Base-by-base conservation (phyloP, 1,284 basidiomycete species). In the Rugosomyces carneus region DNA sequence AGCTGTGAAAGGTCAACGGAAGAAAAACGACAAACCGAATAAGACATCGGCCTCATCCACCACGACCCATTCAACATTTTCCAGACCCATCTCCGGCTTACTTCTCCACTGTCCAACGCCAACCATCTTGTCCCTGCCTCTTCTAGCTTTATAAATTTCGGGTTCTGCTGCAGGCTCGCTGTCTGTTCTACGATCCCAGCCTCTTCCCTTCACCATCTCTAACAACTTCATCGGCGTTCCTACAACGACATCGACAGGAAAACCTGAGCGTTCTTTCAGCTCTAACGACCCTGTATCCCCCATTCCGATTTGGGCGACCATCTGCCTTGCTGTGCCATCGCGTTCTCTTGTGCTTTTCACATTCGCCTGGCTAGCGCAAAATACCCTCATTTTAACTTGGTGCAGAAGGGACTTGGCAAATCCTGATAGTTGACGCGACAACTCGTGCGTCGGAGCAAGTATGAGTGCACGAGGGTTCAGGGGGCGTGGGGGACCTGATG, bases 31-130 rank as follows among this genome's bases (percentile, higher is more conserved):
- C 76, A 48, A 52, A 86, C 89, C 89, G 45, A 93, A 84, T n/a
- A 93, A 69, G 24, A 93, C 80, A 59, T 95, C 91, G 0, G 92
- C 89, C 60, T 95, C 91, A 53, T 94, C 91, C 2, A 93, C 70
- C 1, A 93, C 73, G 5, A 94, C 79, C 88, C 89, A 93, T 57
- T 93, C 87, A 0, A 93, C 69, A 37, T 76, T 73, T 42, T 71
- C 71, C 18, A 89, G 63, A 0, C 77, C 70, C 61, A 86, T 72
- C 55, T 79, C 73, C 0, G 77, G 72, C 37, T 72, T 63, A 6
- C 69, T 70, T 43, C 53, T 59, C 63, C 62, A 65, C 24, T 55
- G 61, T 2, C 65, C 67, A 27, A 60, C 53, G 8, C 59, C 63
- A 26, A 56, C 43, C 44, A 60, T 51, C 46, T 61, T 65, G 50